These are phyloP conservation scores for Thielaviopsis ethacetica DNA, from an alignment of 2,329 filamentous ascomycete species.

Conservation along the genomic window DNA sequence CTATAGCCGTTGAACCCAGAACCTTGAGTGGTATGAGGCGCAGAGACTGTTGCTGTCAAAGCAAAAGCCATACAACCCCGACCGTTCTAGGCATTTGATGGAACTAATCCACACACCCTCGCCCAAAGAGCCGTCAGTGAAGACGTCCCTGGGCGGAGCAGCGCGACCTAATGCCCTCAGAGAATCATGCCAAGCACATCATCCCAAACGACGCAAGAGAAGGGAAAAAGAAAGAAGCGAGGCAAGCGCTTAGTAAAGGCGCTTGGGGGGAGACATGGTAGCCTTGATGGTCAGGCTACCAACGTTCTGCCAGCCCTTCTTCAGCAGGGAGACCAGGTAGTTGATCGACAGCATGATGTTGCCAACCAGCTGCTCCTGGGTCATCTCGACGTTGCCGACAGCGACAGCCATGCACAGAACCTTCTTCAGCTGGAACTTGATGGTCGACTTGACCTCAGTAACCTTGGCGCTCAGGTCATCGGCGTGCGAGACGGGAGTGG, in stretches of 20 bases:
- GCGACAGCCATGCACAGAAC: constrained; percentile 99
- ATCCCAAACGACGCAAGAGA: not conserved
- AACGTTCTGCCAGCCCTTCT: constrained; percentile 99
- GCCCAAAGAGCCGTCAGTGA: not conserved
- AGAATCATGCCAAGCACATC: not conserved
- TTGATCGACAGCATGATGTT: constrained; percentile 99
- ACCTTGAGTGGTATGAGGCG: not conserved
- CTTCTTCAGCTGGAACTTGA: constrained; percentile 99
- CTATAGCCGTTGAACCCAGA: not conserved
- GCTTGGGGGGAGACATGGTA: constrained; percentile 97
- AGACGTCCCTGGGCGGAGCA: not conserved
- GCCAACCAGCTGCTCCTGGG: constrained; percentile 81
- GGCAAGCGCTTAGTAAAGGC: constrained; percentile 62
- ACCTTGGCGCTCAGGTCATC: constrained; percentile 92
- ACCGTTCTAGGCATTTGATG: not conserved
- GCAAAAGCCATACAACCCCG: not conserved
- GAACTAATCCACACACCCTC: not conserved
- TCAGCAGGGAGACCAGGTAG: constrained; percentile 97
- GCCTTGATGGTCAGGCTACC: constrained; percentile 99
- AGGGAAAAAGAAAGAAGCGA: constrained; percentile 13
- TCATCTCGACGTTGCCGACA: constrained; percentile 97
- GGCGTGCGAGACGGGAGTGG: constrained; percentile 89
- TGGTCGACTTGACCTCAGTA: constrained; percentile 99
- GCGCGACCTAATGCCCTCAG: not conserved
- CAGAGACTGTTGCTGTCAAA: not conserved